Evolutionary conservation across 2,329 filamentous ascomycete species (phyloP), one percentile per base, ranked within the genome.

Genomic region (Aspergillus alliaceus): DNA sequence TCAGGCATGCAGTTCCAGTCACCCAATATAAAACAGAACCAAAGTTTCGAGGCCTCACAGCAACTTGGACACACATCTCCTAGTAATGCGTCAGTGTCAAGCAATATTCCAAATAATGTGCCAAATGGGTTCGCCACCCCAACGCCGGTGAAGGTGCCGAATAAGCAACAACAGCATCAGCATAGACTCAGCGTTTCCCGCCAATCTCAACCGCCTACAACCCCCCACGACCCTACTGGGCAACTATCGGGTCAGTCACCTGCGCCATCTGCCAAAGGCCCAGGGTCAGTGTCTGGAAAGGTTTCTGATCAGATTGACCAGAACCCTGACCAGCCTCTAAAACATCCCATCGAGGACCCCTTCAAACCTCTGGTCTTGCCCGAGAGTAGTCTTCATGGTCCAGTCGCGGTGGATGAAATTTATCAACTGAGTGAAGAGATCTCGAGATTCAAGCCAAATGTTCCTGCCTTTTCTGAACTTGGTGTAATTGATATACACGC

Each of bases 401-500:
- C 91, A 1, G 82, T 93, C 57, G 84, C 90, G 57, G 78, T 93
- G 12, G 79, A 85, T 35, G 84, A 87, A 5, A 79, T 90, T 22
- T 81, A 80, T 54, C 83, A 84, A 50, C 73, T 92, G 50, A 88
- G 89, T 5, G 80, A 83, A 32, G 86, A 90, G 47, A 81, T 96
- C 35, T 79, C 86, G 50, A 81, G 82, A 44, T 80, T 86, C 66
- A 90, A 87, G 67, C 91, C 93, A 0, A 88, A 90, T 56, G 82
- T 92, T 35, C 93, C 95, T 0, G 79, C 81, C 2, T 81, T 92
- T 18, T 79, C 83, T 22, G 93, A 98, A 66, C 82, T 98, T 52
- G 95, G 93, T 8, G 84, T 91, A 20, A 90, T 98, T 61, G 93
- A 99, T 69, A 88, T 98, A 27, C 89, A 93, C 64, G 92, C 93